A percentile compares a stretch with the other conserved stretches of the same genome.
Evolutionary conservation across 768 basidiomycete species (phyloP).

Genomic region (Tricholoma bakamatsutake): DNA sequence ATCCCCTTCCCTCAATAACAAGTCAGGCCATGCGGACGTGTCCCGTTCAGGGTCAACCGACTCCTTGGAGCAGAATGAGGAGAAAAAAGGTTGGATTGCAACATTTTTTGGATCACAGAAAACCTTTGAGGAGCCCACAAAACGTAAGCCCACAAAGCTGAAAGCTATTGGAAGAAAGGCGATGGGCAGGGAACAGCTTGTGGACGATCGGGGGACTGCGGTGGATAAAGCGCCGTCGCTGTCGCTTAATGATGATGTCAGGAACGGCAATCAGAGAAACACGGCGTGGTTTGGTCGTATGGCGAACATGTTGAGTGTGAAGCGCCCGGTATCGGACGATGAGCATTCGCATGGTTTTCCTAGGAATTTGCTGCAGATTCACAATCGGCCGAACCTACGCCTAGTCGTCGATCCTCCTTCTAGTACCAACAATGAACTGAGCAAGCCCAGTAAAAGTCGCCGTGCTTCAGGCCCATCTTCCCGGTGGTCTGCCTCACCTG

Average conservation of each 20-base stretch:
- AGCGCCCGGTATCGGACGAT: slow-evolving; percentile 8
- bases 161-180: slow-evolving; percentile 40
- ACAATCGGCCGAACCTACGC: slow-evolving; percentile 29
- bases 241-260: slow-evolving; percentile 3
- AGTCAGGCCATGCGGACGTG: slow-evolving; percentile 24
- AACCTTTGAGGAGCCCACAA: slow-evolving; percentile 14
- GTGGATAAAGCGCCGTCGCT: slow-evolving; percentile 10
- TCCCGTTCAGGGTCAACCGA: slow-evolving; percentile 33
- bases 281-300: slow-evolving; percentile 25
- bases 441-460: slow-evolving; percentile 19
- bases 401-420: slow-evolving; percentile 39
- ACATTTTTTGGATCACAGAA: slow-evolving; percentile 7
- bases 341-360: slow-evolving; percentile 6
- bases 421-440: slow-evolving; percentile 16
- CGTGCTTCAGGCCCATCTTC: slow-evolving; percentile 18
- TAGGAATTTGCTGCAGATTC: not conserved
- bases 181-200: slow-evolving; percentile 25
- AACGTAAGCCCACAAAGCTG: slow-evolving; percentile 30
- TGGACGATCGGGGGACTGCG: slow-evolving; percentile 22
- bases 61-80: slow-evolving; percentile 28
- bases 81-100: slow-evolving; percentile 12
- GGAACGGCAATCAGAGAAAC: slow-evolving; percentile 11
- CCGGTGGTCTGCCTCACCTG: slow-evolving; percentile 36
- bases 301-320: slow-evolving; percentile 19
- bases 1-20: slow-evolving; percentile 13